Evolutionary conservation across 257 asterid species (phyloP), one percentile per base, ranked within the genome.

Genomic region (Nicotiana otophora): DNA sequence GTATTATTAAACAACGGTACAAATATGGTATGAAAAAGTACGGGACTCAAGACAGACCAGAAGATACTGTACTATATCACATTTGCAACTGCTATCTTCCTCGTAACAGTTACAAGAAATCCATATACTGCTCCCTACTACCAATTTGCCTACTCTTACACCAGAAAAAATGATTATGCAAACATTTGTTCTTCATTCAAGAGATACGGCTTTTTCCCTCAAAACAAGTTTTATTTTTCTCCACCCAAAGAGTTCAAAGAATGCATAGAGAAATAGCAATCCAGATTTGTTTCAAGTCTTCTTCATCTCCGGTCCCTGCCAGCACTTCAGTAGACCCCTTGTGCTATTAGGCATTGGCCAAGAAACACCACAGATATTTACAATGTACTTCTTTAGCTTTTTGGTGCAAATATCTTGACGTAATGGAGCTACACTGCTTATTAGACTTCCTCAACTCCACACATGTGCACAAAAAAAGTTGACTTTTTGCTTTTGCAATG

Each of bases 361-460:
- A 69, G 55, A 69, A 69, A 19, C 77, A 69, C 77, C 10, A 69
- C 77, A 69, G 16, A 69, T 69, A 36, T 55, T 69, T 46, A 69
- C 33, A 31, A 31, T 31, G 33, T 31, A 31, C 33, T 31, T 31
- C 33, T 31, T 31, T 31, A 31, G 33, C 33, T 31, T 31, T 31
- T 31, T 31, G 33, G 33, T 31, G 33, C 33, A 31, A 31, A 31
- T 2, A 31, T 31, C 33, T 31, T 31, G 33, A 31, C 3, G 33
- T 31, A 0, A 31, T 31, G 33, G 33, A 31, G 33, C 33, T 31
- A 31, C 33, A 31, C 33, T 31, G 33, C 33, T 31, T 31, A 31
- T 31, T 31, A 2, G 51, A 42, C 51, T 42, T 42, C 51, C 51
- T 42, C 51, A 42, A 42, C 51, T 42, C 51, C 51, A 5, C 10